A percentile compares a stretch with the other conserved stretches of the same genome.
phyloP scores from a whole-genome alignment of 208 protist species.

The Trypanosoma platydactyli region DNA sequence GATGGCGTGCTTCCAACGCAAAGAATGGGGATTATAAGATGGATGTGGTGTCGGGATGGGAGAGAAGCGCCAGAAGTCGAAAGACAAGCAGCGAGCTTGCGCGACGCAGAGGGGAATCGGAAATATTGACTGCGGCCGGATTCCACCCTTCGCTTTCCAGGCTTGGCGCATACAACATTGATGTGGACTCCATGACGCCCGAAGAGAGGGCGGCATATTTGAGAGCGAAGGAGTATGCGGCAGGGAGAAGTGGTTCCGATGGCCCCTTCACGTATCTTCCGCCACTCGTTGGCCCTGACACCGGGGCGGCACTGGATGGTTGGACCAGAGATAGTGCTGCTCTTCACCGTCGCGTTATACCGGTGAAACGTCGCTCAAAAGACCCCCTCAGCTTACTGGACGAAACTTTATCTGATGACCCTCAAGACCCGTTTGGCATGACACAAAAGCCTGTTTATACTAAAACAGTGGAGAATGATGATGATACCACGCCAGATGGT shows the following conservation, averaged over 20 bases:
- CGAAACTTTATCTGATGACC: too few relatives aligned
- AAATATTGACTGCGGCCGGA: too few relatives aligned
- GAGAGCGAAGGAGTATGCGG: not conserved
- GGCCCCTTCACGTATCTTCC: constrained; percentile 1
- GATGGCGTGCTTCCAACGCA: not conserved
- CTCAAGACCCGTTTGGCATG: not conserved
- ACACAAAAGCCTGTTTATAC: not conserved
- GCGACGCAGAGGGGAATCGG: too few relatives aligned
- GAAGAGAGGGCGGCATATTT: not conserved
- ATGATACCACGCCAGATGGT: not conserved
- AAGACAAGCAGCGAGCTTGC: not conserved
- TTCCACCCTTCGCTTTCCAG: too few relatives aligned
- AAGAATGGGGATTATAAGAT: not conserved
- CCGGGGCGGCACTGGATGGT: not conserved
- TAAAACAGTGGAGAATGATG: not conserved
- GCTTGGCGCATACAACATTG: too few relatives aligned
- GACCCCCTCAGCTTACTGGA: too few relatives aligned
- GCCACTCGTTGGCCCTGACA: not conserved
- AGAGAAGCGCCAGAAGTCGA: not conserved
- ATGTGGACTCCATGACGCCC: not conserved
- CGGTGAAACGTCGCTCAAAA: too few relatives aligned
- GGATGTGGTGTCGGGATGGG: not conserved
- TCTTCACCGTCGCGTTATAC: not conserved
- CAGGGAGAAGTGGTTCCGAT: not conserved
- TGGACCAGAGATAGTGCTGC: not conserved